A percentile compares a stretch with the other conserved stretches of the same genome.
phyloP scores from a whole-genome alignment of 1,284 basidiomycete genomes.

The Ustilago curta region DNA sequence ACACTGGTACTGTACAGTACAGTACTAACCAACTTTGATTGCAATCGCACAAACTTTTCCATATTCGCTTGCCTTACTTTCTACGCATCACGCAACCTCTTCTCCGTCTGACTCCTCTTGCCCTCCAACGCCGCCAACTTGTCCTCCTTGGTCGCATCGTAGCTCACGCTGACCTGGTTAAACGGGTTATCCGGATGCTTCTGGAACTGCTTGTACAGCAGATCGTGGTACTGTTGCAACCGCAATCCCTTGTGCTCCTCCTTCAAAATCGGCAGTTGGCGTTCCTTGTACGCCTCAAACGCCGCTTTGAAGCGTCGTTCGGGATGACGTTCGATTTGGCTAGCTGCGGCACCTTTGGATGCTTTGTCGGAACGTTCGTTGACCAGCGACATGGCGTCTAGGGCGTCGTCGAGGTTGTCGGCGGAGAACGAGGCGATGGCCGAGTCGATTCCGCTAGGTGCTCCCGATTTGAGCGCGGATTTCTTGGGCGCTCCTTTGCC shows the following conservation, averaged over 20 bases:
- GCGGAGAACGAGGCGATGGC: conserved; percentile 75
- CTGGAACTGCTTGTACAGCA: conserved; percentile 70
- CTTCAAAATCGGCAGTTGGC: conserved; percentile 82
- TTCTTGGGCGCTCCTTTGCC: conserved; percentile 67
- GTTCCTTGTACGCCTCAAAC: conserved; percentile 90
- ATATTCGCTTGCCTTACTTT: background rate
- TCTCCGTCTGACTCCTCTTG: conserved; percentile 65
- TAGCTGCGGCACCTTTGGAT: conserved; percentile 75
- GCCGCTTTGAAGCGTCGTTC: conserved; percentile 82
- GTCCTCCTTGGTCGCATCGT: conserved; percentile 85
- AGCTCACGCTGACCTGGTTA: conserved; percentile 74
- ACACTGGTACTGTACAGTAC: too few relatives aligned
- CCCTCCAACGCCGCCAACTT: conserved; percentile 78
- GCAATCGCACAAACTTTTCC: background rate
- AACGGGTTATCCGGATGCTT: conserved; percentile 90
- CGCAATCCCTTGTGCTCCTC: conserved; percentile 86
- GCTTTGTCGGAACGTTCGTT: conserved; percentile 93
- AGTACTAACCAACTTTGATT: background rate
- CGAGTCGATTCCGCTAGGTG: conserved; percentile 45
- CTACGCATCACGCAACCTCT: conserved; percentile 47
- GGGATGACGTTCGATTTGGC: conserved; percentile 88
- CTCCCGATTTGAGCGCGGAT: conserved; percentile 39
- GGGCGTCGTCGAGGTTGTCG: conserved; percentile 88
- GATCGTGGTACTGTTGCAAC: conserved; percentile 81
- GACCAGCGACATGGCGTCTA: conserved; percentile 89